Evolutionary conservation across 345 rosid species (phyloP).

Genomic region (Mangifera indica): DNA sequence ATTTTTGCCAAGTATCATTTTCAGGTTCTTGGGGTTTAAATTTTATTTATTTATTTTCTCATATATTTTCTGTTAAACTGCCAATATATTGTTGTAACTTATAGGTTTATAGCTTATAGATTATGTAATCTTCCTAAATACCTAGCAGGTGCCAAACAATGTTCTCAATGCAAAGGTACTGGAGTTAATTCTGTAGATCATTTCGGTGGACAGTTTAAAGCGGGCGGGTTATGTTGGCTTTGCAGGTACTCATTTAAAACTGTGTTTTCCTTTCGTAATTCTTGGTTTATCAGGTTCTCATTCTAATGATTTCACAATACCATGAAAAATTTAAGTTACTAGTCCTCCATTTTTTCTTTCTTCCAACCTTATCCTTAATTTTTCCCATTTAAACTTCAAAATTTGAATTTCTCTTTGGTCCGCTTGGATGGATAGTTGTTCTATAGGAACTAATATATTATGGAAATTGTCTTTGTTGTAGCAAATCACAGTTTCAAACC

Average conservation of each 20-base stretch:
- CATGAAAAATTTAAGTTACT: background rate
- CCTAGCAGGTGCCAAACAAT: slow-evolving; percentile 51
- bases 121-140: slow-evolving; percentile 13
- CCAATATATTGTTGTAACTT: background rate
- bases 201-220: slow-evolving; percentile 94
- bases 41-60: background rate
- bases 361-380: background rate
- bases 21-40: background rate
- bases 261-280: background rate
- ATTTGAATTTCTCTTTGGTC: background rate
- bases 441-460: background rate
- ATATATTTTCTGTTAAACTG: background rate
- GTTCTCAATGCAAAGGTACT: slow-evolving; percentile 74
- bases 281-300: background rate
- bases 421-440: background rate
- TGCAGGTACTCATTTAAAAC: slow-evolving; percentile 55
- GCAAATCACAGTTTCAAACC: background rate
- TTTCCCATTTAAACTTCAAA: background rate
- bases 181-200: slow-evolving; percentile 87
- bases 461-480: slow-evolving; percentile 2
- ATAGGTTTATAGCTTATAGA: background rate
- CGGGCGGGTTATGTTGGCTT: slow-evolving; percentile 90
- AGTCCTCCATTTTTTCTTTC: background rate
- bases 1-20: background rate
- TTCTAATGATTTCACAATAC: background rate